phyloP scores from a whole-genome alignment of 768 basidiomycete species.

The Boletellus emodensis region DNA sequence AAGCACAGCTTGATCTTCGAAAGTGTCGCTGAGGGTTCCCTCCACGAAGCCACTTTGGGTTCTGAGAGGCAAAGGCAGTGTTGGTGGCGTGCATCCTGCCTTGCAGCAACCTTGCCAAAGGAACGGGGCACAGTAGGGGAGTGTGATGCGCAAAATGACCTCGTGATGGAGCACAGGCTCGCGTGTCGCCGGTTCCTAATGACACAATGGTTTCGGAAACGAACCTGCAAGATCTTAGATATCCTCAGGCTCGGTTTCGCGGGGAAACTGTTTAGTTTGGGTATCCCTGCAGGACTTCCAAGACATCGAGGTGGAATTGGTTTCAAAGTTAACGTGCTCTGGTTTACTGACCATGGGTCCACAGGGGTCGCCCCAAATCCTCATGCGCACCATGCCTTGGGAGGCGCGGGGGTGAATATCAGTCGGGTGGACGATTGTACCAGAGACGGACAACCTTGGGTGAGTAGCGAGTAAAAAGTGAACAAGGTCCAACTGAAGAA shows the following conservation, averaged over 20 bases:
- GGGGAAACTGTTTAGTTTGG: not conserved
- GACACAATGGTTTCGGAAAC: conserved; percentile 5
- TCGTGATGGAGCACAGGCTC: conserved; percentile 9
- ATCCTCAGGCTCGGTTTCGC: not conserved
- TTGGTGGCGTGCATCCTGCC: not conserved
- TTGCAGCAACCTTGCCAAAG: no score
- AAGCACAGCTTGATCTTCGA: not conserved
- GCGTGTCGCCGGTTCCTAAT: conserved; percentile 5
- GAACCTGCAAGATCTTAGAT: conserved; percentile 13
- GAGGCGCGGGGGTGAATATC: no score
- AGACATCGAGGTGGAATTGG: not conserved
- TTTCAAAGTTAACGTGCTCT: not conserved
- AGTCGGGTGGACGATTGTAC: no score
- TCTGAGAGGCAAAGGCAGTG: not conserved
- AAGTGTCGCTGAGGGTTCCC: not conserved
- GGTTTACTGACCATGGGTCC: not conserved
- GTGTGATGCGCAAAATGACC: not conserved
- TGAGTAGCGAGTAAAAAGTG: not conserved
- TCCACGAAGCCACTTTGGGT: not conserved
- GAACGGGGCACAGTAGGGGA: not conserved
- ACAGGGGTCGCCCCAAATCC: no score
- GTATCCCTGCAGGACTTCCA: not conserved
- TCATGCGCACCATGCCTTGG: no score
- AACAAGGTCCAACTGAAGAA: not conserved
- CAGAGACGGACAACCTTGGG: not conserved